A percentile compares a stretch with the other conserved stretches of the same genome.
Conservation (phyloP, 2,329 filamentous ascomycete species). For the Aspergillus aculeatus region DNA sequence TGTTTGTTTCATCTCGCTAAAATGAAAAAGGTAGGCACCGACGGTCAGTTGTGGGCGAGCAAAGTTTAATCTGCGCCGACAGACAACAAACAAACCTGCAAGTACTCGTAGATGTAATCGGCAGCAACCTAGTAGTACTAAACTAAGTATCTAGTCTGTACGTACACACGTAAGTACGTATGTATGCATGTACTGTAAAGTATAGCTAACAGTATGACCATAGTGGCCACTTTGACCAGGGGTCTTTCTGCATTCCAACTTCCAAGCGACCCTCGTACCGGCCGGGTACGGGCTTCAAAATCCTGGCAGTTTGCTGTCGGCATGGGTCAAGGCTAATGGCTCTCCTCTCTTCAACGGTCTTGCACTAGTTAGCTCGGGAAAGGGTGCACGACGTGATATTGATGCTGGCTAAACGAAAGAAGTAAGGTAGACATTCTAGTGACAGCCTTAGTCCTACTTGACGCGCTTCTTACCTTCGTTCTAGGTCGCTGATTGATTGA, state of each 20-base stretch:
- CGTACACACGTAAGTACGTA: too few species aligned
- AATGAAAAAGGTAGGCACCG: background rate
- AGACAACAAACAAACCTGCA: background rate
- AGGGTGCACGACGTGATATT: background rate
- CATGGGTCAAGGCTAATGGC: background rate
- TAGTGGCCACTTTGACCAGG: background rate
- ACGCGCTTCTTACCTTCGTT: too few species aligned
- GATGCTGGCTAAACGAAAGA: background rate
- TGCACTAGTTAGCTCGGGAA: background rate
- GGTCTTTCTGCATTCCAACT: background rate
- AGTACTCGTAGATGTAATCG: background rate
- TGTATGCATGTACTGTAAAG: too few species aligned
- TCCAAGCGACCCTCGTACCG: background rate
- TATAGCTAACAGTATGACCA: background rate
- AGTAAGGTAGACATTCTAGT: too few species aligned
- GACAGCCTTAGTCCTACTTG: too few species aligned
- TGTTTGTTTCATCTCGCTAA: background rate
- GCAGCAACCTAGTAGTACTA: background rate
- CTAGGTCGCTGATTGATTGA: too few species aligned
- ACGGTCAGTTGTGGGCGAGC: background rate
- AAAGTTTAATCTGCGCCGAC: background rate
- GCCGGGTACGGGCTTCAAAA: background rate
- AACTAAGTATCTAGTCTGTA: too few species aligned
- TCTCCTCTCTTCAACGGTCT: background rate
- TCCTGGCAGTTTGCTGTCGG: background rate